A percentile compares a stretch with the other conserved stretches of the same genome.
Conservation (phyloP, 495 filamentous ascomycete species). For the Xylaria cubensis region DNA sequence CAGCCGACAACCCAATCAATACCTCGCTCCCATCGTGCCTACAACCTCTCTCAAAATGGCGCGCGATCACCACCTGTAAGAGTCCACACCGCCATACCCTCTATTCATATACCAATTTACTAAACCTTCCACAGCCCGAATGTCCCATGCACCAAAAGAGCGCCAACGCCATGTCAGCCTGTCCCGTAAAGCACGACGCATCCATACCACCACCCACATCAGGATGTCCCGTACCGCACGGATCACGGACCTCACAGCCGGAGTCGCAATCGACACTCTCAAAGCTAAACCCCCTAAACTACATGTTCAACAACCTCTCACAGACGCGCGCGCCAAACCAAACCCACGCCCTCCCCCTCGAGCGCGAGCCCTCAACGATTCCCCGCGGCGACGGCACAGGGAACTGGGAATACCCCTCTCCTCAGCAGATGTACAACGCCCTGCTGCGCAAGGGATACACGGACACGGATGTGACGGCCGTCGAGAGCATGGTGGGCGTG, state of each 20-base stretch:
- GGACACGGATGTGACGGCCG: constrained; percentile 88
- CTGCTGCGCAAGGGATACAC: constrained; percentile 94
- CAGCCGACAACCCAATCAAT: constrained; percentile 47
- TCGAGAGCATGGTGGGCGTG: constrained; percentile 96
- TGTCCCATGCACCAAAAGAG: constrained; percentile 81
- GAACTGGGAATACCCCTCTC: constrained; percentile 97
- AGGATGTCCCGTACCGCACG: constrained; percentile 55
- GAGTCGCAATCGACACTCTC: constrained; percentile 60
- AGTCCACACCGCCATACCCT: constrained; percentile 22
- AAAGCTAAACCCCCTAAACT: constrained; percentile 90
- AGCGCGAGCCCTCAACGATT: constrained; percentile 83
- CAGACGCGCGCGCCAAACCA: constrained; percentile 78
- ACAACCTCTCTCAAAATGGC: constrained; percentile 39
- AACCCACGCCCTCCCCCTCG: constrained; percentile 71
- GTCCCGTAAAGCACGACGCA: constrained; percentile 59
- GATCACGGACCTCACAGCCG: constrained; percentile 43
- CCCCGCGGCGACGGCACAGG: constrained; percentile 76
- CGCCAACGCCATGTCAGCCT: constrained; percentile 52
- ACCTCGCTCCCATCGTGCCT: constrained; percentile 30
- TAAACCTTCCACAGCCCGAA: constrained; percentile 63
- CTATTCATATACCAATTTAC: neutral
- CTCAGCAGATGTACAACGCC: constrained; percentile 99
- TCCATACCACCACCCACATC: constrained; percentile 53
- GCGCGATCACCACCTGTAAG: constrained; percentile 72
- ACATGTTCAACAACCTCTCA: constrained; percentile 89